Conservation (phyloP, 129 eudicot species). For the Chrysanthemum makinoi region DNA sequence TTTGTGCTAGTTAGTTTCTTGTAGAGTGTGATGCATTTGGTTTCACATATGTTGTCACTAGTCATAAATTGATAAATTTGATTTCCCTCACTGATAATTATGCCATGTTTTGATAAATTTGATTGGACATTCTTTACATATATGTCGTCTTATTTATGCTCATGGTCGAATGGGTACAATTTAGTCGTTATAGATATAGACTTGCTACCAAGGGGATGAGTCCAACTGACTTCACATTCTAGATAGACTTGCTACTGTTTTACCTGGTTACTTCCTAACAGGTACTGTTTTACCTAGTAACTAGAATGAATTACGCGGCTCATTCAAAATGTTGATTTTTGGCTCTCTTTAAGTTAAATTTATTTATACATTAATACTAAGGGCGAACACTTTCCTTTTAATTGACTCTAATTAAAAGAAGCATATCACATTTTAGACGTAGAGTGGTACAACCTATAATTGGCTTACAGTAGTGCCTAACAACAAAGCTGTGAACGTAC, state of each 20-base stretch:
- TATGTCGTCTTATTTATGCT: constrained; percentile 6
- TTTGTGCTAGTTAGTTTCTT: neutral
- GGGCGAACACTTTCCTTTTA: no score
- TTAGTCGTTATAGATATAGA: neutral
- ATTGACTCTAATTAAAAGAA: no score
- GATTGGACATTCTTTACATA: neutral
- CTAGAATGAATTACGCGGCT: neutral
- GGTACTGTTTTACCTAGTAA: neutral
- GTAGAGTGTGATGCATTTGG: neutral
- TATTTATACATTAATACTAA: no score
- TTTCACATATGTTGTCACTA: neutral
- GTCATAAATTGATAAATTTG: neutral
- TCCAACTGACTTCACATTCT: neutral
- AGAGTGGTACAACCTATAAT: no score
- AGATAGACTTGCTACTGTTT: neutral
- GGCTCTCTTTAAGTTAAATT: no score
- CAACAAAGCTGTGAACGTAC: no score
- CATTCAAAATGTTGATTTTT: no score
- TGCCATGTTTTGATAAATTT: constrained; percentile 7
- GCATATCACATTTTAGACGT: no score
- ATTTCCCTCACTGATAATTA: neutral
- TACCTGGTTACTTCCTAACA: neutral
- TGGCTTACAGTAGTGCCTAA: no score
- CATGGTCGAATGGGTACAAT: constrained; percentile 11
- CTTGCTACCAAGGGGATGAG: constrained; percentile 17